Conservation (phyloP, 2,329 filamentous ascomycete genomes). For the Periconia macrospinosa region DNA sequence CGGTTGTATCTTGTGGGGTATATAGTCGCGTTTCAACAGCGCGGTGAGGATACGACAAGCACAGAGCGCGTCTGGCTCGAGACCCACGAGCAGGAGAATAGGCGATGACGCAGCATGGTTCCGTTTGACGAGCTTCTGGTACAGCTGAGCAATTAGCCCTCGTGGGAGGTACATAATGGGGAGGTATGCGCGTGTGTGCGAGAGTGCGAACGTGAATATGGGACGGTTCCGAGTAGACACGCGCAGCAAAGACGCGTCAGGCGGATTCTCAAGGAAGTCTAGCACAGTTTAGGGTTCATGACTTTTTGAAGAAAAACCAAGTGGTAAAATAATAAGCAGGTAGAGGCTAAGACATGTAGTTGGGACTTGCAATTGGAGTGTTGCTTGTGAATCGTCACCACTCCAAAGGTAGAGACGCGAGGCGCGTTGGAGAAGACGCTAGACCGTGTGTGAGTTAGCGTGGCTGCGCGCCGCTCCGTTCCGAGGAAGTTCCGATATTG, state of each 20-base stretch:
- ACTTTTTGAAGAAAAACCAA: slow-evolving; percentile 14
- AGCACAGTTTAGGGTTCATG: slow-evolving; percentile 17
- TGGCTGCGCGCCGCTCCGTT: slow-evolving; percentile 1
- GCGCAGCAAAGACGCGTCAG: slow-evolving; percentile 29
- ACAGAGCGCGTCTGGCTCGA: slow-evolving; percentile 94
- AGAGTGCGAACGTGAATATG: slow-evolving; percentile 9
- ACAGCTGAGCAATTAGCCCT: slow-evolving; percentile 84
- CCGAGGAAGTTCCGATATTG: neutral
- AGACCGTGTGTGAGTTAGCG: slow-evolving; percentile 15
- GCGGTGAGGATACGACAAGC: slow-evolving; percentile 91
- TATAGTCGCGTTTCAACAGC: slow-evolving; percentile 95
- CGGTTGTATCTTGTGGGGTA: slow-evolving; percentile 95
- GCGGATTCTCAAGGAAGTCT: slow-evolving; percentile 15
- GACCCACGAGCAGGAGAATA: slow-evolving; percentile 86
- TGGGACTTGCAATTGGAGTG: slow-evolving; percentile 25
- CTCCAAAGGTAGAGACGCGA: neutral
- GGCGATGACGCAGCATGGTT: slow-evolving; percentile 89
- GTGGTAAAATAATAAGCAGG: slow-evolving; percentile 20
- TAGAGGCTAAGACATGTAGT: slow-evolving; percentile 13
- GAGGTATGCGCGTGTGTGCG: slow-evolving; percentile 10
- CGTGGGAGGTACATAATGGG: slow-evolving; percentile 88
- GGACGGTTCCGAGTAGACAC: slow-evolving; percentile 14
- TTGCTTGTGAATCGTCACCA: neutral
- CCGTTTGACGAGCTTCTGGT: slow-evolving; percentile 81
- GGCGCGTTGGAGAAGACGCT: slow-evolving; percentile 12